Base-by-base conservation (phyloP, 441 rosid genomes). In the Erodium texanum region DNA sequence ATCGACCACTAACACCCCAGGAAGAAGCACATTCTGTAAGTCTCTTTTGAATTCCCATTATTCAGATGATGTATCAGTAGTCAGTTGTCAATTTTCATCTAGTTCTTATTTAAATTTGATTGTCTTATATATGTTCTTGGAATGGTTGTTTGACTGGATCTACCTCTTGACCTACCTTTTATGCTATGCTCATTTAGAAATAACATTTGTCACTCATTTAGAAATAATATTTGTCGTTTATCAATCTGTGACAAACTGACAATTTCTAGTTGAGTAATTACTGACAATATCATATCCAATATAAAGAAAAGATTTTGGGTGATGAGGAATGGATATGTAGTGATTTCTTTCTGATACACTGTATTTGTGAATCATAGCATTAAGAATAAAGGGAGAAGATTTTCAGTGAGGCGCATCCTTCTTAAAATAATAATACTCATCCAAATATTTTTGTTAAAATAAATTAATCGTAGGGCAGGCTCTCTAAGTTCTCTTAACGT, bases 21-120 rank as follows among this genome's bases (percentile, higher is more conserved):
- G 87, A 83, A 75, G 82, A 83, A 71, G 78, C 75, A 32, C 81
- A 79, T 27, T 62, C 82, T 0, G 87, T 79, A 75, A 79, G 84
- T 29, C 27, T 48, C 64, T 71, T 63, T 70, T 52, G 62, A 65
- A 50, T 14, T n/a, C 19, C 20, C 65, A 62, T 61, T 61, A 24
- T 61, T 61, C 36, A 62, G 34, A 62, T 62, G 36, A 62, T 24
- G n/a, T 50, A 16, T 50, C 22, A 54, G 65, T 24, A 62, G 6
- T 62, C 64, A 61, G 29, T 61, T 61, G 24, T 61, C 16, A 22
- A 10, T 58, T 58, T 58, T 22, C 27, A 11, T 61, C 8, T 12
- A 23, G 18, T 54, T 54, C 64, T 61, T 24, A 24, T 23, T 61
- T 24, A 22, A 23, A 12, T 12, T 11, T 24, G n/a, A 24, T 61